A percentile compares a stretch with the other conserved stretches of the same genome.
Conservation (phyloP, 1,139 yeast genomes). For the Geotrichum carabidarum region DNA sequence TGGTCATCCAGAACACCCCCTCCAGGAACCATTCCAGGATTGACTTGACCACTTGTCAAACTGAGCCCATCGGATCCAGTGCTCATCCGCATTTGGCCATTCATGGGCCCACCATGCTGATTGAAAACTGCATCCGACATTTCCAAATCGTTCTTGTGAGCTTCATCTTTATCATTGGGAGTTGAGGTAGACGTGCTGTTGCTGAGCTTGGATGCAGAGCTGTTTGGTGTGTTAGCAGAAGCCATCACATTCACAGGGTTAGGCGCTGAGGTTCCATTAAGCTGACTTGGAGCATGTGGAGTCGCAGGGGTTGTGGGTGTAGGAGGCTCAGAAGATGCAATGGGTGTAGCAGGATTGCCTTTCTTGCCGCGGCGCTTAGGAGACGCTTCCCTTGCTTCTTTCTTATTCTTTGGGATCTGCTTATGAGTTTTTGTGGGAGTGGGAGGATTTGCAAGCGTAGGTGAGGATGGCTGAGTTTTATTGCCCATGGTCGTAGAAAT, state of each 20-base stretch:
- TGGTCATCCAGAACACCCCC: conserved; percentile 27
- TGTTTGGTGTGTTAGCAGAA: not conserved
- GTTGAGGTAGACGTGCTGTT: not conserved
- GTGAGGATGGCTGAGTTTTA: conserved; percentile 36
- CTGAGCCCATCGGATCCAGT: conserved; percentile 14
- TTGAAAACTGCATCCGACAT: not conserved
- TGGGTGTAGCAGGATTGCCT: conserved; percentile 29
- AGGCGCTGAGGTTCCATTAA: conserved; percentile 6
- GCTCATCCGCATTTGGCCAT: conserved; percentile 4
- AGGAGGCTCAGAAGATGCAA: conserved; percentile 37
- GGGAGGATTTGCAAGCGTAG: conserved; percentile 38
- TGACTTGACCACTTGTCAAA: conserved; percentile 9
- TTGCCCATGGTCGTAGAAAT: conserved; percentile 22
- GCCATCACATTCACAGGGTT: conserved; percentile 9
- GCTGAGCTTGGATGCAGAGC: not conserved
- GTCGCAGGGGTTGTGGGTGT: conserved; percentile 41
- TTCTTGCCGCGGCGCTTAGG: conserved; percentile 25
- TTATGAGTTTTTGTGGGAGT: conserved; percentile 46
- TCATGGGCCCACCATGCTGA: not conserved
- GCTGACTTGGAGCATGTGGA: conserved; percentile 20
- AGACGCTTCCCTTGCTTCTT: conserved; percentile 29
- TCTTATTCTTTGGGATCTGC: conserved; percentile 40
- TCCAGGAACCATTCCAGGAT: conserved; percentile 14
- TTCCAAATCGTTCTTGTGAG: not conserved
- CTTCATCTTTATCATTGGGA: not conserved